Evolutionary conservation across 2,329 filamentous ascomycete species (phyloP), one percentile per base, ranked within the genome.

Genomic region (Cladophialophora yegresii): DNA sequence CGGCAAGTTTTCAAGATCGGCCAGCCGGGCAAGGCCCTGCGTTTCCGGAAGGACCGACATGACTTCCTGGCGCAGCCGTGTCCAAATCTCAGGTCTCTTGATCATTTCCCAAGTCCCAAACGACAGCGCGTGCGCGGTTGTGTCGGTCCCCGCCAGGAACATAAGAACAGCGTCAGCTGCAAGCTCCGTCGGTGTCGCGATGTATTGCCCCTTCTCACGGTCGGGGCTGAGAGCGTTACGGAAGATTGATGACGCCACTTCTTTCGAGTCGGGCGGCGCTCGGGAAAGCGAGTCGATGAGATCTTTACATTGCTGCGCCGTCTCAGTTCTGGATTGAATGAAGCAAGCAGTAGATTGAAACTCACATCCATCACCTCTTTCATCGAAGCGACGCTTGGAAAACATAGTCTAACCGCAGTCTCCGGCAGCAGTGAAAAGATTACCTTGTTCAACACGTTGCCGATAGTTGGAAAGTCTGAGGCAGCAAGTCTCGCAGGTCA

Each of bases 121-220:
- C 1, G 60, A 62, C n/a, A 73, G 59, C 1, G 71, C 69, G 49
- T 67, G 66, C 1, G 71, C 73, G 13, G 71, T 75, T 0, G 71
- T 76, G 30, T 72, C 72, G 1, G 72, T 74, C 0, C 76, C 76
- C 10, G 72, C 75, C 32, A 71, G 72, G 13, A 76, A 65, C 16
- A 77, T 61, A 1, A 71, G 62, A 20, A 72, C 71, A 10, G 68
- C 74, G 61, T 77, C 75, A 13, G 74, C 69, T 3, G 66, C 65
- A 9, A 77, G 66, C 23, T 63, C 59, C 5, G 47, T 50, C 7
- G 26, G 33, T n/a, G 74, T 70, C 3, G 61, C 65, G 16, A 69
- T 59, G 2, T 70, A 66, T 59, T 75, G 75, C 54, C 75, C 72
- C 13, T 63, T 58, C n/a, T 69, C 67, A 6, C 73, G 72, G 9